phyloP scores from a whole-genome alignment of 2,329 filamentous ascomycete genomes.

The Coccinonectria pachysandricola region DNA sequence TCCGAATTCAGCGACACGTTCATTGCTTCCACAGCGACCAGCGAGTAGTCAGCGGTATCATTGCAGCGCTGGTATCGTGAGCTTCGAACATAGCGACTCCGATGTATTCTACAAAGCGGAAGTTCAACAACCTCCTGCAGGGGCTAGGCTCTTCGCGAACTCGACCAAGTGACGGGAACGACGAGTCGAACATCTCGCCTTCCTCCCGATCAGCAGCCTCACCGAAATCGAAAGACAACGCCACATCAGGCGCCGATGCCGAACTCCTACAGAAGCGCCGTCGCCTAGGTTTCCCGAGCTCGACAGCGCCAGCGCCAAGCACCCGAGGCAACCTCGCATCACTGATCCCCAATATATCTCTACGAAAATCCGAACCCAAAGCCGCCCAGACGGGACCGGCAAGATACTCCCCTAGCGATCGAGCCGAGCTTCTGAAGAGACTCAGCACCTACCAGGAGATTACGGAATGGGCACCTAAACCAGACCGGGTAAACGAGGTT shows the following conservation, averaged over 20 bases:
- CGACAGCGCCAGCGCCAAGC: conserved; percentile 24
- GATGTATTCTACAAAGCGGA: conserved; percentile 76
- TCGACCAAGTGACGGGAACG: conserved; percentile 6
- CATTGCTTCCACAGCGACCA: no score
- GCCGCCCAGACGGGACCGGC: conserved; percentile 24
- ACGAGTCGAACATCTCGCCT: conserved; percentile 5
- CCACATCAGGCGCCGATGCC: conserved; percentile 20
- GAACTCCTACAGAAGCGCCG: conserved; percentile 43
- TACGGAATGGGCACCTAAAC: conserved; percentile 89
- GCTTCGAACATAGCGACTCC: no score
- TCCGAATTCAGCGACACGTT: no score
- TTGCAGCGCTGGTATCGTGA: no score
- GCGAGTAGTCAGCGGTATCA: no score
- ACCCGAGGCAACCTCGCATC: conserved; percentile 11
- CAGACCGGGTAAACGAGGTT: conserved; percentile 73
- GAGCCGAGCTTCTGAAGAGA: conserved; percentile 68
- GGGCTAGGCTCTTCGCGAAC: conserved; percentile 41
- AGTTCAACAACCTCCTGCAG: conserved; percentile 69
- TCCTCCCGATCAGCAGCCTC: conserved; percentile 7
- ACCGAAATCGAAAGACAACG: conserved; percentile 4
- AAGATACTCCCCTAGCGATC: conserved; percentile 79
- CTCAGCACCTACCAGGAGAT: conserved; percentile 85
- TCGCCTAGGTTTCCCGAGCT: conserved; percentile 35
- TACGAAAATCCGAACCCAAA: conserved; percentile 13
- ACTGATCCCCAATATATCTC: conserved; percentile 16